Percentiles rank a stretch among this genome's conserved stretches.
These are phyloP conservation scores for Geum urbanum DNA, from an alignment of 306 rosid genomes.

Conservation along the genomic window DNA sequence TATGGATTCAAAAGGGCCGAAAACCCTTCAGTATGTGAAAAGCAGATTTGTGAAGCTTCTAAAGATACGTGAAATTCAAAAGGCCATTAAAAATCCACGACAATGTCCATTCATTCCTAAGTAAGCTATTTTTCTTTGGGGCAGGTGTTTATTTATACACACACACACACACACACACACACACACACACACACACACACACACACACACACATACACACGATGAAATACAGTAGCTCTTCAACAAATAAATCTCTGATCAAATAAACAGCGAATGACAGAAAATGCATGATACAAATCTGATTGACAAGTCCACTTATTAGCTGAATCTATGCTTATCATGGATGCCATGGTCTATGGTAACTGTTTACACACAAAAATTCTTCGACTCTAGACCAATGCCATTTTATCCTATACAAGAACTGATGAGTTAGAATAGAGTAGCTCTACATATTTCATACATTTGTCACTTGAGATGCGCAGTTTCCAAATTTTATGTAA, in stretches of 20 bases:
- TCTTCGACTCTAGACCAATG: background rate
- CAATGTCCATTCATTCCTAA: background rate
- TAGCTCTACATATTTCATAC: background rate
- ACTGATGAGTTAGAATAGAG: background rate
- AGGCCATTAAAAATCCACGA: background rate
- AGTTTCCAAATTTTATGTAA: background rate
- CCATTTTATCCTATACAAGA: background rate
- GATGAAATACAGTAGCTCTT: background rate
- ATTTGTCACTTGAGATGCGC: background rate
- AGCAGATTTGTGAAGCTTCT: background rate
- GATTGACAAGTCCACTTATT: slow-evolving; percentile 1
- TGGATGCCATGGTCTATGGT: background rate
- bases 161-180: too few species aligned
- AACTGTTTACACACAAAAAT: background rate
- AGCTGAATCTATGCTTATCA: background rate
- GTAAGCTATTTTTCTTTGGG: background rate
- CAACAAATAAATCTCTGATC: background rate
- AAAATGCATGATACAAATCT: background rate
- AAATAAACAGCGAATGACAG: background rate
- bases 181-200: too few species aligned
- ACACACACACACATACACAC: too few species aligned
- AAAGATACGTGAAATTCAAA: background rate
- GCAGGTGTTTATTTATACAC: too few species aligned
- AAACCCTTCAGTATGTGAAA: background rate
- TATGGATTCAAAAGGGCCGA: background rate